Evolutionary conservation across 768 basidiomycete species (phyloP).

Genomic region (Hygrocybe coccinea): DNA sequence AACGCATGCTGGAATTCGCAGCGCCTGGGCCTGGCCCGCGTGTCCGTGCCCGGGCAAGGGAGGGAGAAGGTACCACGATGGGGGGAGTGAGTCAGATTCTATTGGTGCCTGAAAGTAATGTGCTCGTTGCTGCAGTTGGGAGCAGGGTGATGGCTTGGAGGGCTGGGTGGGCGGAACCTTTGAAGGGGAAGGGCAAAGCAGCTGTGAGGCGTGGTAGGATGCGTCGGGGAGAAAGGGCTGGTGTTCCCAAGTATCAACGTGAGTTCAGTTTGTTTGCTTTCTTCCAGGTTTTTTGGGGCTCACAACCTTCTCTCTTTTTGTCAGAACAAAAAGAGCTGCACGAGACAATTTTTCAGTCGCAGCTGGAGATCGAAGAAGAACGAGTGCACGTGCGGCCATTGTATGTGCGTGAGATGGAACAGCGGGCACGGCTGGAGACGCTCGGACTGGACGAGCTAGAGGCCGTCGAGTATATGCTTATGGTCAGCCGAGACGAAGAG

Average conservation of each 20-base stretch:
- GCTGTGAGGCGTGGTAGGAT: slow-evolving; percentile 22
- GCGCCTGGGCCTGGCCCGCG: slow-evolving; percentile 40
- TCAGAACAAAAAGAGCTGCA: slow-evolving; percentile 62
- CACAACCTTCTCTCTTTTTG: slow-evolving; percentile 2
- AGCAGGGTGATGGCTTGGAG: slow-evolving; percentile 65
- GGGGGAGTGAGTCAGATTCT: slow-evolving; percentile 54
- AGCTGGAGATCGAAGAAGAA: slow-evolving; percentile 49
- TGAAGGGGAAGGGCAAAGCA: slow-evolving; percentile 23
- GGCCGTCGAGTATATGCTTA: slow-evolving; percentile 73
- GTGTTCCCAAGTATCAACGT: slow-evolving; percentile 45
- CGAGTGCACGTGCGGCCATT: slow-evolving; percentile 30
- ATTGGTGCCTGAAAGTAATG: slow-evolving; percentile 47
- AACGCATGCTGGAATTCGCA: slow-evolving; percentile 50
- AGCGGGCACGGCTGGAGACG: slow-evolving; percentile 49
- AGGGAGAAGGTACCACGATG: slow-evolving; percentile 30
- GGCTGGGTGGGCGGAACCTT: slow-evolving; percentile 42
- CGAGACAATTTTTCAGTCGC: slow-evolving; percentile 58
- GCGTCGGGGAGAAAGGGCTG: slow-evolving; percentile 34
- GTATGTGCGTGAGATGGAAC: slow-evolving; percentile 52
- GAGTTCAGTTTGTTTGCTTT: slow-evolving; percentile 18
- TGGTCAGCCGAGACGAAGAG: slow-evolving; percentile 80
- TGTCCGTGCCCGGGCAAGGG: slow-evolving; percentile 19
- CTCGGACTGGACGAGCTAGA: slow-evolving; percentile 72
- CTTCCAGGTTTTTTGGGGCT: slow-evolving; percentile 3
- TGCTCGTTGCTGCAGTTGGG: slow-evolving; percentile 56